These are phyloP conservation scores for Chalciporus pseudorubinellus DNA, from an alignment of 768 basidiomycete genomes.

Conservation along the genomic window DNA sequence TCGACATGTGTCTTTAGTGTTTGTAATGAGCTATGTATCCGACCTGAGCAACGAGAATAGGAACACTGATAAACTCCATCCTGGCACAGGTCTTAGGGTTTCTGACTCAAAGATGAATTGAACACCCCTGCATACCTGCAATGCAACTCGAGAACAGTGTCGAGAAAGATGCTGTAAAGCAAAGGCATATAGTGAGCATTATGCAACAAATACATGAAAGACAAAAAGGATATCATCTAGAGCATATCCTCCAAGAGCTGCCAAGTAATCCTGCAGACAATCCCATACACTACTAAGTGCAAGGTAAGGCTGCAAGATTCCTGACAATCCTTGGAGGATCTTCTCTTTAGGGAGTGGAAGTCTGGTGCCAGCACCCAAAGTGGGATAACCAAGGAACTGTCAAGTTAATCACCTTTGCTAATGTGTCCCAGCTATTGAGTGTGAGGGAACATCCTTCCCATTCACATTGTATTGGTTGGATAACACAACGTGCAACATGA, in stretches of 20 bases:
- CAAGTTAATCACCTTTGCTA: constrained; percentile 28
- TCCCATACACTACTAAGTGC: constrained; percentile 5
- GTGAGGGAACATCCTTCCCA: constrained; percentile 26
- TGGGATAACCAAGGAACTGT: constrained; percentile 1
- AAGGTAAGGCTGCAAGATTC: constrained; percentile 16
- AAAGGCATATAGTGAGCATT: constrained; percentile 9
- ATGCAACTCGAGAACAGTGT: constrained; percentile 22
- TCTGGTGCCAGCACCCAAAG: constrained; percentile 9
- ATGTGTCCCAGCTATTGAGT: constrained; percentile 29
- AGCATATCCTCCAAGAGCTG: constrained; percentile 13
- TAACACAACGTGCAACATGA: constrained; percentile 22
- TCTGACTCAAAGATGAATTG: not conserved
- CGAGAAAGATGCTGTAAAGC: constrained; percentile 23
- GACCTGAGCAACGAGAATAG: constrained; percentile 28
- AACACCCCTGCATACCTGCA: constrained; percentile 7
- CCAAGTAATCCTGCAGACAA: constrained; percentile 22
- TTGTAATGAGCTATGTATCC: constrained; percentile 17
- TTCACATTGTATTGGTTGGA: constrained; percentile 28
- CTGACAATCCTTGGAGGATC: constrained; percentile 2
- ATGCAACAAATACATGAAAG: not conserved
- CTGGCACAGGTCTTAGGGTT: constrained; percentile 7
- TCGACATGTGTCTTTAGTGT: constrained; percentile 28
- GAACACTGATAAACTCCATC: constrained; percentile 27
- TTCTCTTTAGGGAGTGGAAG: not conserved
- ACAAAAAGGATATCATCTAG: not conserved